Percentiles rank a stretch among this genome's conserved stretches.
Conservation (phyloP, 2,329 filamentous ascomycete genomes). For the Ascosphaera apis region DNA sequence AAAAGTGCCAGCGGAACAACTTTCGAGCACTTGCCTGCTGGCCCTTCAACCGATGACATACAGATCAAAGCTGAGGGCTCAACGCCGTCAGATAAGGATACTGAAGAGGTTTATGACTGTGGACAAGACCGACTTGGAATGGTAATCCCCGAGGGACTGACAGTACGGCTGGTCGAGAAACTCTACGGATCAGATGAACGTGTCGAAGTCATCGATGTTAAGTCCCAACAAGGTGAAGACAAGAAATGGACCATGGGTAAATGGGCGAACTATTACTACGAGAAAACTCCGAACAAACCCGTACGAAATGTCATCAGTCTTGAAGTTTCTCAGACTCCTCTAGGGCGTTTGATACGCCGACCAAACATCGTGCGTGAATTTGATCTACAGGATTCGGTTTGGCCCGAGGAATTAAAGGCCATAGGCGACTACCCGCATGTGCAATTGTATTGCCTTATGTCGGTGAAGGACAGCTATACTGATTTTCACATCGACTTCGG, state of each 20-base stretch:
- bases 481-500: constrained; percentile 53
- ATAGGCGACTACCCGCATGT: constrained; percentile 37
- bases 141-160: constrained; percentile 42
- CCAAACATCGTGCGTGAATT: constrained; percentile 43
- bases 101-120: constrained; percentile 29
- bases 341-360: constrained; percentile 37
- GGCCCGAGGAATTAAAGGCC: constrained; percentile 27
- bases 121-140: constrained; percentile 44
- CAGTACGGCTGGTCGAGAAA: constrained; percentile 38
- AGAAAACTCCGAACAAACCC: constrained; percentile 33
- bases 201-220: constrained; percentile 46
- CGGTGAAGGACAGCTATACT: constrained; percentile 46
- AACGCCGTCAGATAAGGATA: too few relatives aligned
- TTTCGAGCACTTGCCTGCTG: constrained; percentile 16
- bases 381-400: constrained; percentile 28
- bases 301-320: constrained; percentile 48
- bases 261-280: constrained; percentile 46
- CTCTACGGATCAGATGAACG: constrained; percentile 39
- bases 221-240: constrained; percentile 41
- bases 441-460: constrained; percentile 48
- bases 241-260: constrained; percentile 41
- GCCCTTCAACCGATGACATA: constrained; percentile 13
- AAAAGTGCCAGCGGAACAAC: constrained; percentile 15
- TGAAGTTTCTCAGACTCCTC: constrained; percentile 39
- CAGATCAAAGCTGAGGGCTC: too few relatives aligned